A percentile compares a stretch with the other conserved stretches of the same genome.
Evolutionary conservation across 257 asterid species (phyloP).

Genomic region (Agastache rugosa): DNA sequence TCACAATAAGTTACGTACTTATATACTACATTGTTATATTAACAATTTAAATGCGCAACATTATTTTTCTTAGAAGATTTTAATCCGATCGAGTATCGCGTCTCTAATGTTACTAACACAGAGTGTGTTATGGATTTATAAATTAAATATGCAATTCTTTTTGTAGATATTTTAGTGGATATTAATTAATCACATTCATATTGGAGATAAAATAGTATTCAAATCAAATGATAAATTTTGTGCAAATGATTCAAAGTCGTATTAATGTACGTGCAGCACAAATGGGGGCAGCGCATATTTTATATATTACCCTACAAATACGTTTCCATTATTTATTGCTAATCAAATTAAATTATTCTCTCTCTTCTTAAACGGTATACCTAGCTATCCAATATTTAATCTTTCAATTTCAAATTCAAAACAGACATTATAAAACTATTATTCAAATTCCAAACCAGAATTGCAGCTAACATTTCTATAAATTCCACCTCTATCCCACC

Average conservation of each 20-base stretch:
- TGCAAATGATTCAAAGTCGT: neutral
- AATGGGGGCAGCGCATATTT: neutral
- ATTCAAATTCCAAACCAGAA: slow-evolving; percentile 1
- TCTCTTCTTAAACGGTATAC: neutral
- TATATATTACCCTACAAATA: neutral
- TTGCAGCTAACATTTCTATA: slow-evolving; percentile 24
- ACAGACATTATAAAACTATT: slow-evolving; percentile 4
- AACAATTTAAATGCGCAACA: too few relatives aligned
- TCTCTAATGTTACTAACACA: too few relatives aligned
- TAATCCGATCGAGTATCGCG: too few relatives aligned
- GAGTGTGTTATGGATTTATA: too few relatives aligned
- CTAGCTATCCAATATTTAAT: slow-evolving; percentile 7
- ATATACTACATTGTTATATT: too few relatives aligned
- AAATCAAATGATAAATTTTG: neutral
- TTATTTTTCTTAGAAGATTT: too few relatives aligned
- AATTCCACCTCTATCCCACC: slow-evolving; percentile 25
- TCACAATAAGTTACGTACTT: too few relatives aligned
- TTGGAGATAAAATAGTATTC: neutral
- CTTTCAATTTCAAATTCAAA: neutral
- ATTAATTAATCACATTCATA: neutral
- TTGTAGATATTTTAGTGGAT: too few relatives aligned
- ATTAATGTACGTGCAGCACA: neutral
- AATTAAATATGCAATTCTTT: too few relatives aligned
- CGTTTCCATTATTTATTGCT: slow-evolving; percentile 19
- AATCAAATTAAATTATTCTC: neutral